Evolutionary conservation across 768 basidiomycete species (phyloP).

Genomic region (Podaxis sp.): DNA sequence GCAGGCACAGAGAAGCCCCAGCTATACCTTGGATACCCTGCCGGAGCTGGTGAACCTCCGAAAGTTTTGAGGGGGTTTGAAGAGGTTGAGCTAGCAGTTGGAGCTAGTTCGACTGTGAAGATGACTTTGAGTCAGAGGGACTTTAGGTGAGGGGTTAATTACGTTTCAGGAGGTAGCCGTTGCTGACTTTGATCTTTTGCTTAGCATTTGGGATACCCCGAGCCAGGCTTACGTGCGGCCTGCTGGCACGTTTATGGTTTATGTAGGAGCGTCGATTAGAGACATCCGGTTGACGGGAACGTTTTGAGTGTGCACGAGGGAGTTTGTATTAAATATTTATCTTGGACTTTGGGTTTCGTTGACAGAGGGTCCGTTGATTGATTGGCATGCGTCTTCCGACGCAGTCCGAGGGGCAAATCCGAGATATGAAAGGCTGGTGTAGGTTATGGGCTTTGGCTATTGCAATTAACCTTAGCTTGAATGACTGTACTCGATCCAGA

Average conservation of each 20-base stretch:
- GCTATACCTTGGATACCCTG: slow-evolving; percentile 51
- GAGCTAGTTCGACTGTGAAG: slow-evolving; percentile 34
- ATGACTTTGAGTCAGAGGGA: slow-evolving; percentile 40
- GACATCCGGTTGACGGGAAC: slow-evolving; percentile 45
- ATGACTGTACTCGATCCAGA: too few species aligned
- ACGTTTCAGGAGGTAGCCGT: background rate
- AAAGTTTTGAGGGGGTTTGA: slow-evolving; percentile 54
- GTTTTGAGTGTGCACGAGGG: slow-evolving; percentile 1
- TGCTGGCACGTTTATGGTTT: slow-evolving; percentile 50
- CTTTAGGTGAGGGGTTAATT: slow-evolving; percentile 38
- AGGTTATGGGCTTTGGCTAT: too few species aligned
- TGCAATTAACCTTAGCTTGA: too few species aligned
- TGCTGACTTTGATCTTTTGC: slow-evolving; percentile 3
- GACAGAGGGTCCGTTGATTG: too few species aligned
- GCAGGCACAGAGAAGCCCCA: slow-evolving; percentile 55
- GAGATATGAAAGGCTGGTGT: too few species aligned
- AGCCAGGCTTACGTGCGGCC: slow-evolving; percentile 52
- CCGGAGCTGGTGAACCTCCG: slow-evolving; percentile 45
- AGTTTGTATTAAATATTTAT: too few species aligned
- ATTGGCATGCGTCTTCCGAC: too few species aligned
- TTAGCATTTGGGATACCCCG: slow-evolving; percentile 52
- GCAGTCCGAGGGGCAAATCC: too few species aligned
- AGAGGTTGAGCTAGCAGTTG: slow-evolving; percentile 39
- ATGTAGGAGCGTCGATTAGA: slow-evolving; percentile 50
- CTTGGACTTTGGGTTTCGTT: too few species aligned